A percentile compares a stretch with the other conserved stretches of the same genome.
These are phyloP conservation scores for Yamadazyma epiphylla DNA, from an alignment of 1,139 yeast species.

Conservation along the genomic window DNA sequence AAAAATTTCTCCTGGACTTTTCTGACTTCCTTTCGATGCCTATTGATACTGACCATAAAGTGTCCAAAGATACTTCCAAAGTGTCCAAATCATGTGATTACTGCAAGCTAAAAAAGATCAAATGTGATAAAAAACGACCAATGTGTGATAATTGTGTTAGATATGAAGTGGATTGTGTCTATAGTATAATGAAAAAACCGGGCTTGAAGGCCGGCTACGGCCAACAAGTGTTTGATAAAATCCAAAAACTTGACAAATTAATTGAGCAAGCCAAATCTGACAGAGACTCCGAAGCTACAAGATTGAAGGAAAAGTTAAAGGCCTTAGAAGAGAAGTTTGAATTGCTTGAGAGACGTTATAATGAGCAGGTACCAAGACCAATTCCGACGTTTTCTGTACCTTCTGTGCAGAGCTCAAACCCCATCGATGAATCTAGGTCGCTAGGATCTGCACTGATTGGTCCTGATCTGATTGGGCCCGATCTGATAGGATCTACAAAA, in stretches of 20 bases:
- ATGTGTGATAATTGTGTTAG: slow-evolving; percentile 28
- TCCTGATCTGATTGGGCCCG: neutral
- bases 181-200: slow-evolving; percentile 26
- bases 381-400: too few relatives aligned
- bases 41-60: neutral
- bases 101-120: slow-evolving; percentile 33
- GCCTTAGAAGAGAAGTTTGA: slow-evolving; percentile 10
- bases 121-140: slow-evolving; percentile 31
- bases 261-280: slow-evolving; percentile 5
- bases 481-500: neutral
- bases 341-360: slow-evolving; percentile 3
- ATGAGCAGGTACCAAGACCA: neutral
- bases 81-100: slow-evolving; percentile 27
- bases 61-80: slow-evolving; percentile 6
- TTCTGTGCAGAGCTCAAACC: neutral
- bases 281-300: slow-evolving; percentile 5
- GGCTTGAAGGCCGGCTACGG: slow-evolving; percentile 29
- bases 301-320: slow-evolving; percentile 6
- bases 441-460: too few relatives aligned
- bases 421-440: too few relatives aligned
- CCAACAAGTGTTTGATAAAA: slow-evolving; percentile 18
- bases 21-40: too few relatives aligned
- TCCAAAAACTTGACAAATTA: slow-evolving; percentile 12
- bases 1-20: too few relatives aligned
- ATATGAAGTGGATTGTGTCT: slow-evolving; percentile 21